Evolutionary conservation across 2,329 filamentous ascomycete genomes (phyloP), one percentile per base, ranked within the genome.

Genomic region (Penicillium occitanis): DNA sequence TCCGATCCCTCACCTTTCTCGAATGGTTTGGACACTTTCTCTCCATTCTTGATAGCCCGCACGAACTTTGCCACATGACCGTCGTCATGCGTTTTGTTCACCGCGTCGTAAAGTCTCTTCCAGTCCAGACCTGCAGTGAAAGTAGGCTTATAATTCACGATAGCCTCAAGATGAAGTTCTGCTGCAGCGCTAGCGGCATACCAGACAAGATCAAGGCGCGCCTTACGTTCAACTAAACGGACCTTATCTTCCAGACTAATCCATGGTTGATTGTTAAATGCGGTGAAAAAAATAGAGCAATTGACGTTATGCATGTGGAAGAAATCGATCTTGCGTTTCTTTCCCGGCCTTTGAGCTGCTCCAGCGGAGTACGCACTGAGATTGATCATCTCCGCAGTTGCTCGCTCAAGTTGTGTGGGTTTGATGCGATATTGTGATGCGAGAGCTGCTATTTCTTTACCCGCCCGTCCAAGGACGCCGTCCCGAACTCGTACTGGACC

Each of bases 311-410:
- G 53, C 30, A 58, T 58, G 53, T 33, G n/a, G 30, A 58, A 33
- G 30, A 58, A 58, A 28, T 58, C 53, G n/a, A 58, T 33, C n/a
- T 58, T 58, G 14, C 51, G 51, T 37, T 42, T 42, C 40, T 42
- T 42, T 37, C 35, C 40, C 40, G 40, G 14, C 13, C 40, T 42
- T 42, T n/a, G 14, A 17, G 40, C 40, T 42, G 40, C 40, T 17
- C 40, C 40, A 42, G 53, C 30, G 14, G 28, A 58, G 53, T 14
- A 58, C 14, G 53, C 53, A 11, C 25, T 10, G 28, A 37, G 17
- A n/a, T n/a, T 42, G 40, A 42, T 42, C 40, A 42, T n/a, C 14
- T 42, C 40, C 13, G 40, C 40, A 42, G 40, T 42, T 42, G 40
- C 40, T n/a, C 14, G 40, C 13, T 37, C 35, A 4, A 37, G 35